These are phyloP conservation scores for Acer yangbiense DNA, from an alignment of 345 rosid genomes.

Conservation along the genomic window DNA sequence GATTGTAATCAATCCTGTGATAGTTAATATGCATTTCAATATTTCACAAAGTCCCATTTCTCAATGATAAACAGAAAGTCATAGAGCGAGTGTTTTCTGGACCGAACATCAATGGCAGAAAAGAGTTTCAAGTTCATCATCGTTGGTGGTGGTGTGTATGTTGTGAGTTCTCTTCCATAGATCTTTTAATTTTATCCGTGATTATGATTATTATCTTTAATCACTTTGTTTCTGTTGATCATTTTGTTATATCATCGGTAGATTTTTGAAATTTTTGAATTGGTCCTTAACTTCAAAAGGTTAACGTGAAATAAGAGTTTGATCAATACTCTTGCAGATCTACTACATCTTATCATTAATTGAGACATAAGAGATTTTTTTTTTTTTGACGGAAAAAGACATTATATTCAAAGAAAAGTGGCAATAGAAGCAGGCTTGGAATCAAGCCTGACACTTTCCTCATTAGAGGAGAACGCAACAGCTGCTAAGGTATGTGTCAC, in stretches of 20 bases:
- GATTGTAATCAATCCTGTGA: not conserved
- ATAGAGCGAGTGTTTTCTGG: not conserved
- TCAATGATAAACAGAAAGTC: not conserved
- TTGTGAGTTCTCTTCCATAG: conserved; percentile 45
- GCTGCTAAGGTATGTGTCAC: too few species aligned
- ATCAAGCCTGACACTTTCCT: too few species aligned
- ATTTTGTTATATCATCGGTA: not conserved
- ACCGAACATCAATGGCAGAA: conserved; percentile 60
- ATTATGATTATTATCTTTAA: not conserved
- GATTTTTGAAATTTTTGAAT: not conserved
- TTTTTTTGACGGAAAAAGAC: too few species aligned
- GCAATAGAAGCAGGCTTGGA: too few species aligned
- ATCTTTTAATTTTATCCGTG: not conserved
- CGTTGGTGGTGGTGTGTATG: conserved; percentile 68
- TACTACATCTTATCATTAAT: too few species aligned
- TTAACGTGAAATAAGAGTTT: not conserved
- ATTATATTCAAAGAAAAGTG: too few species aligned
- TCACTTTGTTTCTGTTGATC: not conserved
- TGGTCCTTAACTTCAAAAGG: not conserved
- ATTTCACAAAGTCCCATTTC: not conserved
- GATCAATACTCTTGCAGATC: not conserved
- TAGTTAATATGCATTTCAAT: too few species aligned
- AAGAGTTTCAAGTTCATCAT: conserved; percentile 87
- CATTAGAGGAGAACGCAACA: too few species aligned
- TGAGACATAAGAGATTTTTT: too few species aligned